A percentile compares a stretch with the other conserved stretches of the same genome.
These are phyloP conservation scores for Termitomyces sp. DNA, from an alignment of 768 basidiomycete genomes.

Conservation along the genomic window DNA sequence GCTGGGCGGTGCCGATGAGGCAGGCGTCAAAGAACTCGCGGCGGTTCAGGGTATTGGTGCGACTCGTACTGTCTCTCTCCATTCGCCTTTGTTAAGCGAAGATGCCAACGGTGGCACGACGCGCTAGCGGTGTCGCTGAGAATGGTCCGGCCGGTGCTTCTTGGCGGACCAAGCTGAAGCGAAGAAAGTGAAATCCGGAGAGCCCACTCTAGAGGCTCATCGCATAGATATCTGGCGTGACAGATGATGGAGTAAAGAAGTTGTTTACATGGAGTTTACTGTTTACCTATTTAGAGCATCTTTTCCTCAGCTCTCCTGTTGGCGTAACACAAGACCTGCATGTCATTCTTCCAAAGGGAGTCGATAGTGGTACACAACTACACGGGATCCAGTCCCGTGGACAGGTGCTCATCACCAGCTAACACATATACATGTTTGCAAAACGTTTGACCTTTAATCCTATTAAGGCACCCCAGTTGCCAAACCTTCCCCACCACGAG, in stretches of 20 bases:
- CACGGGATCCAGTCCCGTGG: conserved; percentile 1
- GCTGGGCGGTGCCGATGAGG: conserved; percentile 51
- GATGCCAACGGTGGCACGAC: conserved; percentile 12
- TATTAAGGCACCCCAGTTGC: conserved; percentile 19
- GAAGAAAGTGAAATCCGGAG: conserved; percentile 19
- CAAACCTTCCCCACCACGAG: conserved; percentile 21
- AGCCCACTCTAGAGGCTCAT: conserved; percentile 39
- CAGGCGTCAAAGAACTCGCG: conserved; percentile 55
- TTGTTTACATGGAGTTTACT: conserved; percentile 17
- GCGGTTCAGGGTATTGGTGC: conserved; percentile 30
- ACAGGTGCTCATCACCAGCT: neutral
- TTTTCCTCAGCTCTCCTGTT: neutral
- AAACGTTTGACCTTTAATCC: conserved; percentile 24
- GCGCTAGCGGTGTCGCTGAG: conserved; percentile 10
- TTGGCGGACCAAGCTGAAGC: conserved; percentile 16
- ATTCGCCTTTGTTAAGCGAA: conserved; percentile 17
- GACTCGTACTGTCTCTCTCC: conserved; percentile 16
- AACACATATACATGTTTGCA: conserved; percentile 15
- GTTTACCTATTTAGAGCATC: neutral
- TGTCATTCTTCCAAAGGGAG: neutral
- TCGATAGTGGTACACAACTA: conserved; percentile 1
- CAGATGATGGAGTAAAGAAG: conserved; percentile 17
- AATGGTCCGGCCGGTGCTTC: conserved; percentile 14
- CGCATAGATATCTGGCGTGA: conserved; percentile 14
- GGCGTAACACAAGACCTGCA: neutral